A percentile compares a stretch with the other conserved stretches of the same genome.
Conservation (phyloP, 495 filamentous ascomycete genomes). For the Neurospora tetrasperma region DNA sequence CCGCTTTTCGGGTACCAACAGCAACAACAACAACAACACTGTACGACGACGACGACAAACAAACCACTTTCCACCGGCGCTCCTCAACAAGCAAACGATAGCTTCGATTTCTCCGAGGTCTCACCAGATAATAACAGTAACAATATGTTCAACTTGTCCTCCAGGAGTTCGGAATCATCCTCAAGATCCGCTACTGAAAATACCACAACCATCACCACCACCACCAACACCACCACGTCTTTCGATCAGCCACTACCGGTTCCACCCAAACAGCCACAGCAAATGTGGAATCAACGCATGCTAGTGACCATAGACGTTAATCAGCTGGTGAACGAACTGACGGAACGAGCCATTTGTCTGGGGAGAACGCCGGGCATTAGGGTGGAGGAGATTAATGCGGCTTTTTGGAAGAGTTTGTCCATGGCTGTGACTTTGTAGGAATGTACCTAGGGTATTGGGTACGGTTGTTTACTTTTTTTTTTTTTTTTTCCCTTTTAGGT, state of each 20-base stretch:
- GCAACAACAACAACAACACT: not conserved
- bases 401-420: conserved; percentile 32
- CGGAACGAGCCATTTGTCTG: conserved; percentile 40
- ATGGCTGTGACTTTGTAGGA: conserved; percentile 9
- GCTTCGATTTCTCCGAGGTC: not conserved
- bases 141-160: not conserved
- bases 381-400: conserved; percentile 46
- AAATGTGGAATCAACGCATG: not conserved
- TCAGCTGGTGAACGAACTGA: conserved; percentile 19
- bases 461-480: not conserved
- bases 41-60: not conserved
- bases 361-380: conserved; percentile 53
- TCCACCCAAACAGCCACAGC: not conserved
- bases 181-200: too few species aligned
- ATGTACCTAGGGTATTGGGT: not conserved
- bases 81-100: not conserved
- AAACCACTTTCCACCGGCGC: not conserved
- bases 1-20: not conserved
- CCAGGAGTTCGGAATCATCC: not conserved
- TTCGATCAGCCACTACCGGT: not conserved
- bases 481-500: not conserved
- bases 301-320: conserved; percentile 21
- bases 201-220: not conserved
- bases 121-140: not conserved
- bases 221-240: not conserved